Evolutionary conservation across 1,139 yeast species (phyloP), one percentile per base, ranked within the genome.

Genomic region (Scheffersomyces titani): DNA sequence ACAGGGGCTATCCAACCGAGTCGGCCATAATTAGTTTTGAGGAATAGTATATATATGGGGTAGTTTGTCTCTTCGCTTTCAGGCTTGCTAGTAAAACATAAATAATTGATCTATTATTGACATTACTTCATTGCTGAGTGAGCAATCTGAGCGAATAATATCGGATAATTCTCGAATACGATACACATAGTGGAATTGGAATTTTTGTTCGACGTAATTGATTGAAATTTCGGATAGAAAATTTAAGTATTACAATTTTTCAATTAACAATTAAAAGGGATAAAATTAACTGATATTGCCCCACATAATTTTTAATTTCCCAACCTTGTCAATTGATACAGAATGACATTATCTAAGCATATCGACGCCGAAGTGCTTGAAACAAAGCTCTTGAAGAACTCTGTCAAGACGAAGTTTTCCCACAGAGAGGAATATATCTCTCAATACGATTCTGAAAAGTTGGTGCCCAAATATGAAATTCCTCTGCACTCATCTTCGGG

Each of bases 401-500:
- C 30, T 16, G 57, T 46, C 55, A 62, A 59, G 53, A 54, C 65
- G 45, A 65, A 66, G 46, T 67, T 76, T 61, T 64, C 59, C 60
- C 57, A 63, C 49, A 62, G 61, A 24, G 80, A 77, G 58, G 69
- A 71, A 54, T 77, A 69, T 62, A 70, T 75, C 54, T 76, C 74
- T 55, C 63, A 67, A 54, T 79, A 78, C 60, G 71, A 71, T 54
- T 66, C 80, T 57, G 71, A 74, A 52, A 56, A 59, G 66, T 68
- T 60, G 55, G 73, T 70, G 11, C 84, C 86, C 51, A 83, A 83
- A 66, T 84, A 80, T 73, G 74, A 75, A 57, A 77, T 92, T 53
- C 93, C 93, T 1, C 70, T 77, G 44, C 65, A 77, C 16, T 89
- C 94, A 0, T 72, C 87, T 54, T 73, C 78, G 7, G 75, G 83